phyloP scores from a whole-genome alignment of 305 asterid genomes.

The Fraxinus sp. region DNA sequence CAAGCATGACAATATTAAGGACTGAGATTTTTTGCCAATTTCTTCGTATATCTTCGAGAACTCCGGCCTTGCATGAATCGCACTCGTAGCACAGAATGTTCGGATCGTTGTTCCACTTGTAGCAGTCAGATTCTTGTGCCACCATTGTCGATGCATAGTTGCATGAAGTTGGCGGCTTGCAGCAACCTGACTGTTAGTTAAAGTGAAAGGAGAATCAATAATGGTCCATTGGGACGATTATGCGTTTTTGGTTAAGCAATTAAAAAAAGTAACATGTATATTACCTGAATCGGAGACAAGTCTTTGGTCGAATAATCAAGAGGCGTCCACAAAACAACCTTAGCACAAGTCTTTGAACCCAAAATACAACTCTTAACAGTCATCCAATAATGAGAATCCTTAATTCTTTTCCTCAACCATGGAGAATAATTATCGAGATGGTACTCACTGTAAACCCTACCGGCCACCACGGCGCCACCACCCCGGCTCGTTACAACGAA shows the following conservation, averaged over 20 bases:
- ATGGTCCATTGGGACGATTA: not conserved
- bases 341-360: slow-evolving; percentile 73
- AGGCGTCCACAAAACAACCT: slow-evolving; percentile 72
- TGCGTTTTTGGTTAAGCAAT: too few relatives aligned
- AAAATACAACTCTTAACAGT: slow-evolving; percentile 62
- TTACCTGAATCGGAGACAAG: slow-evolving; percentile 86
- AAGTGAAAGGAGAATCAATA: not conserved
- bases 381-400: slow-evolving; percentile 61
- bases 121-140: slow-evolving; percentile 78
- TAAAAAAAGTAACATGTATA: not conserved
- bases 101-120: slow-evolving; percentile 79
- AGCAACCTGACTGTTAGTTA: slow-evolving; percentile 75
- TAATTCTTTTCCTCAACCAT: slow-evolving; percentile 74
- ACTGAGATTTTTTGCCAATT: slow-evolving; percentile 90
- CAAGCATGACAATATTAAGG: slow-evolving; percentile 72
- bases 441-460: slow-evolving; percentile 68
- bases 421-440: slow-evolving; percentile 58
- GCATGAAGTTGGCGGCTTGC: slow-evolving; percentile 96
- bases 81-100: slow-evolving; percentile 81
- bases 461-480: slow-evolving; percentile 58
- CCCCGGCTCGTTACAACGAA: slow-evolving; percentile 79
- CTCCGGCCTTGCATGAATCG: slow-evolving; percentile 95
- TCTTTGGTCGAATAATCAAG: slow-evolving; percentile 63
- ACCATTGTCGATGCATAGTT: slow-evolving; percentile 51
- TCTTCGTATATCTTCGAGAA: slow-evolving; percentile 69